phyloP scores from a whole-genome alignment of 2,329 filamentous ascomycete species.

The Aspergillus bombycis region DNA sequence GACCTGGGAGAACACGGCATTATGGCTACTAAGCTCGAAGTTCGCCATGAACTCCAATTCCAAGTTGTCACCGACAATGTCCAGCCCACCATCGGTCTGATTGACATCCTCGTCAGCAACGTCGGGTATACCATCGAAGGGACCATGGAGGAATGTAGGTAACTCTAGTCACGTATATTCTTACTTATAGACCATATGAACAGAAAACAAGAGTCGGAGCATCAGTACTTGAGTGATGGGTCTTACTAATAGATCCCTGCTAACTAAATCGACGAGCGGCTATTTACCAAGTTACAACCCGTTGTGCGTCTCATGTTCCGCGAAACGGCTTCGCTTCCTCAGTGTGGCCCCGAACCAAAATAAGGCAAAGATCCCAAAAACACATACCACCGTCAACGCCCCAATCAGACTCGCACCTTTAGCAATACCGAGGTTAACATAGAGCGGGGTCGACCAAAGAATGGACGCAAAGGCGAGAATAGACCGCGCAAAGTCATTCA shows the following conservation, averaged over 20 bases:
- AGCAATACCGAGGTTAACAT: neutral
- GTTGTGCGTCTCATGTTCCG: neutral
- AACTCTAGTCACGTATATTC: neutral
- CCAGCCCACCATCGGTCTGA: neutral
- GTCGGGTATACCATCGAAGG: conserved; percentile 39
- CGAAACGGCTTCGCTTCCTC: neutral
- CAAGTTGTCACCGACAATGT: neutral
- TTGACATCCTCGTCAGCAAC: conserved; percentile 55
- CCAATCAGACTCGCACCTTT: neutral
- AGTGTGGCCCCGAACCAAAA: neutral
- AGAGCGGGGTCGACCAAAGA: neutral
- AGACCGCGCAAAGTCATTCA: neutral
- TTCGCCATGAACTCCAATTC: conserved; percentile 4
- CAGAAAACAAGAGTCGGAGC: neutral
- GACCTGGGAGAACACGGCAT: conserved; percentile 2
- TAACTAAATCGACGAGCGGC: neutral
- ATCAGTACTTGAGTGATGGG: neutral
- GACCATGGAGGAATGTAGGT: conserved; percentile 25
- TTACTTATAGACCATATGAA: neutral
- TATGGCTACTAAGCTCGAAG: conserved; percentile 7
- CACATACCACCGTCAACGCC: neutral
- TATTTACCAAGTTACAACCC: neutral
- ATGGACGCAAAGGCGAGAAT: neutral
- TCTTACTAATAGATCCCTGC: neutral
- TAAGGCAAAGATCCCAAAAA: neutral